These are phyloP conservation scores for Monascus ruber DNA, from an alignment of 2,329 filamentous ascomycete species.

Conservation along the genomic window DNA sequence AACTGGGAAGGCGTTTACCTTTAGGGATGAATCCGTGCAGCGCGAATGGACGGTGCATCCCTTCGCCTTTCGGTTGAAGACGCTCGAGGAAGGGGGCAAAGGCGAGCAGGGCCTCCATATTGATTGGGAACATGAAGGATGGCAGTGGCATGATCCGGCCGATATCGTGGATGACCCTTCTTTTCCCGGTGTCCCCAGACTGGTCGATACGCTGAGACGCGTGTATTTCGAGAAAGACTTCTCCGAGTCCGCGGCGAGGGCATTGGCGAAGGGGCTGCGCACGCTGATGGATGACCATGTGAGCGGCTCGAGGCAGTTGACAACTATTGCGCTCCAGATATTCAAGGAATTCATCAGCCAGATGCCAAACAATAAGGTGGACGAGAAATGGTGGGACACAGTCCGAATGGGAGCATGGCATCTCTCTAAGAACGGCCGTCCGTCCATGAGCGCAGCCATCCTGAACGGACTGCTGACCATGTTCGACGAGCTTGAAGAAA, in stretches of 20 bases:
- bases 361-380: constrained; percentile 6
- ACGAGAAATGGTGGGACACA: constrained; percentile 42
- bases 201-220: constrained; percentile 47
- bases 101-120: constrained; percentile 40
- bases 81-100: constrained; percentile 13
- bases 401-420: constrained; percentile 51
- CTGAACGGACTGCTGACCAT: constrained; percentile 23
- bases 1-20: constrained; percentile 48
- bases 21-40: constrained; percentile 41
- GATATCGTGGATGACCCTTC: constrained; percentile 36
- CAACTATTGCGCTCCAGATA: constrained; percentile 40
- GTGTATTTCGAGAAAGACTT: constrained; percentile 49
- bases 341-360: constrained; percentile 37
- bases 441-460: constrained; percentile 54
- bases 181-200: constrained; percentile 45
- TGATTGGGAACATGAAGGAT: constrained; percentile 53
- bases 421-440: constrained; percentile 53
- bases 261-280: constrained; percentile 38
- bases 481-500: constrained; percentile 14
- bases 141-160: constrained; percentile 46
- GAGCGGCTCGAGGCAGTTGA: constrained; percentile 50
- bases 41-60: constrained; percentile 54
- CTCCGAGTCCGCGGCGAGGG: constrained; percentile 33
- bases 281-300: constrained; percentile 45
- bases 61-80: constrained; percentile 43